These are phyloP conservation scores for Phytophthora syringae DNA, from an alignment of 352 stramenopile species.

Conservation along the genomic window DNA sequence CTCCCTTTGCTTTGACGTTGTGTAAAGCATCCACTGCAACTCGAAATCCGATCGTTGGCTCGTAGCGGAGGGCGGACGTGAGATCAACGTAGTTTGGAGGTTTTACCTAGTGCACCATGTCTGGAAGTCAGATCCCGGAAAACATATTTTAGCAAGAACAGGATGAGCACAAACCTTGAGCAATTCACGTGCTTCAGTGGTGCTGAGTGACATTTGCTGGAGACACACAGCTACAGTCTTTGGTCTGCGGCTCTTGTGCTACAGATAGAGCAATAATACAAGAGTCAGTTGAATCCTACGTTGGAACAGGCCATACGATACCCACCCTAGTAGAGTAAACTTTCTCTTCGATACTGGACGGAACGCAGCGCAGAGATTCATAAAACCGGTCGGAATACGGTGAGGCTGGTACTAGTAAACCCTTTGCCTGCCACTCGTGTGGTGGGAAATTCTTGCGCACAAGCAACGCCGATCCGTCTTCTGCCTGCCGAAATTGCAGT, in stretches of 20 bases:
- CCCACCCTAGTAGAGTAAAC: slow-evolving; percentile 64
- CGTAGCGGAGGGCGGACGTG: slow-evolving; percentile 52
- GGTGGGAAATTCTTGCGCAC: slow-evolving; percentile 52
- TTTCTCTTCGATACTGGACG: slow-evolving; percentile 59
- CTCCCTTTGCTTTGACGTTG: slow-evolving; percentile 64
- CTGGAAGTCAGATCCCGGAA: not conserved
- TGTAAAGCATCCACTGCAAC: slow-evolving; percentile 70
- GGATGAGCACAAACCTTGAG: slow-evolving; percentile 33
- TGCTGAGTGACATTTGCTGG: slow-evolving; percentile 26
- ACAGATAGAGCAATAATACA: not conserved
- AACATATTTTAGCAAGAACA: not conserved
- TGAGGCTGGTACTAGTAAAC: slow-evolving; percentile 51
- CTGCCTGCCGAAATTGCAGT: slow-evolving; percentile 15
- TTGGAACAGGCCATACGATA: not conserved
- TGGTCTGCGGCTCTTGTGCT: slow-evolving; percentile 31
- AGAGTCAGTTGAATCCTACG: not conserved
- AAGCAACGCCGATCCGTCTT: slow-evolving; percentile 67
- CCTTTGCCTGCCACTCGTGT: slow-evolving; percentile 59
- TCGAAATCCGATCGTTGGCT: slow-evolving; percentile 67
- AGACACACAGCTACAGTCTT: slow-evolving; percentile 34
- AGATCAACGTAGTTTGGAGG: slow-evolving; percentile 57
- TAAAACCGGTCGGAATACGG: slow-evolving; percentile 57
- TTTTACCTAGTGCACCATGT: slow-evolving; percentile 37
- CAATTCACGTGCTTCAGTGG: slow-evolving; percentile 24
- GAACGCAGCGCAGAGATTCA: slow-evolving; percentile 54